These are phyloP conservation scores for Coemansia sp. DNA, from an alignment of 192 early-diverging fungal genomes.

Conservation along the genomic window DNA sequence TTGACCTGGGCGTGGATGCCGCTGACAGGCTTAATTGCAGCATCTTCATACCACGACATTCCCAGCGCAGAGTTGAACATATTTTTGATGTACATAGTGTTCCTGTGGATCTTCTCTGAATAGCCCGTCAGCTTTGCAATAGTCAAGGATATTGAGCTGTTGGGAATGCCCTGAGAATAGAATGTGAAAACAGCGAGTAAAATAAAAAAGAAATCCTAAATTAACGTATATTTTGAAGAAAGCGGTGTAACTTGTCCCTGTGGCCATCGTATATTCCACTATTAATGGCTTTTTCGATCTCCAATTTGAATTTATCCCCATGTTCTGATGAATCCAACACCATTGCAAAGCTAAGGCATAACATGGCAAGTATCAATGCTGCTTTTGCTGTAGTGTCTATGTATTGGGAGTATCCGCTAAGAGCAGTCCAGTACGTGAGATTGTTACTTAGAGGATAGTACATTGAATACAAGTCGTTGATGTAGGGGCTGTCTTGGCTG, in stretches of 20 bases:
- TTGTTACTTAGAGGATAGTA: not conserved
- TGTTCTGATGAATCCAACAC: not conserved
- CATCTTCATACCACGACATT: conserved; percentile 98
- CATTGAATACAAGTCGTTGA: not conserved
- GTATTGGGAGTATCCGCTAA: not conserved
- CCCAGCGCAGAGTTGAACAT: conserved; percentile 97
- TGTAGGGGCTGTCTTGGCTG: not conserved
- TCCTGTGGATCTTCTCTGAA: conserved; percentile 93
- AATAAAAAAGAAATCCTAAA: too few species aligned
- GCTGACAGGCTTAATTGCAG: conserved; percentile 89
- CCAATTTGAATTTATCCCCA: not conserved
- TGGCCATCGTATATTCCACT: not conserved
- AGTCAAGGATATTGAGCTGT: too few species aligned
- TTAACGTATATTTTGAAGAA: too few species aligned
- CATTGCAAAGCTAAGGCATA: not conserved
- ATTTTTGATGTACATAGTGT: conserved; percentile 96
- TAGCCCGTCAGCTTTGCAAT: conserved; percentile 96
- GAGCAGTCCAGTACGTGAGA: not conserved
- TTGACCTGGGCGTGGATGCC: conserved; percentile 98
- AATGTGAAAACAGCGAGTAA: too few species aligned
- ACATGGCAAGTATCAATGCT: not conserved
- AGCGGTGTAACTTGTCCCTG: not conserved
- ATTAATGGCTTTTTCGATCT: not conserved
- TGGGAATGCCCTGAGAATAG: too few species aligned
- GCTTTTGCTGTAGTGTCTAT: not conserved